These are phyloP conservation scores for Schizosaccharomyces versatilis DNA, from an alignment of 1,139 yeast genomes.

Conservation along the genomic window DNA sequence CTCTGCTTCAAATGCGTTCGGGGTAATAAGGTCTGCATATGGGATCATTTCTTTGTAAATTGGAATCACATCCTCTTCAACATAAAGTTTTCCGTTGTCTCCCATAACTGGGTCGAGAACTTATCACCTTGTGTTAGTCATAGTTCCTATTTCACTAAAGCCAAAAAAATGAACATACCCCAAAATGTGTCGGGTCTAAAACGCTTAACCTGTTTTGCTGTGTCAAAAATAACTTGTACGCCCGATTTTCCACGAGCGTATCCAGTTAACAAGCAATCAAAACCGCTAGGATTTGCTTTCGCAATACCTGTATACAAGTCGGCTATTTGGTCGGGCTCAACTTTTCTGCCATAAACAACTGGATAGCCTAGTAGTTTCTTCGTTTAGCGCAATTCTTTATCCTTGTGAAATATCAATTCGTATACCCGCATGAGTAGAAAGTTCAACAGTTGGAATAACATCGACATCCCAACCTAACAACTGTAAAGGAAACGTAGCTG, in stretches of 20 bases:
- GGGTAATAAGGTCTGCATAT: conserved; percentile 50
- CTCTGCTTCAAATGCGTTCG: conserved; percentile 82
- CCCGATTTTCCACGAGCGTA: conserved; percentile 42
- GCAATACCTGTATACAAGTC: conserved; percentile 28
- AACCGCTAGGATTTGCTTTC: conserved; percentile 23
- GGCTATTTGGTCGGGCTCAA: conserved; percentile 24
- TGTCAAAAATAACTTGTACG: conserved; percentile 27
- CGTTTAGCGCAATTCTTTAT: conserved; percentile 3
- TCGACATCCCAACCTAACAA: conserved; percentile 70
- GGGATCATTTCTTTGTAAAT: conserved; percentile 34
- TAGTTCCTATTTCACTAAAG: not conserved
- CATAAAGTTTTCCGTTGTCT: conserved; percentile 63
- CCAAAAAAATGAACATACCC: not conserved
- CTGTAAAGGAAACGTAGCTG: conserved; percentile 63
- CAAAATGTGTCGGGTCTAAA: conserved; percentile 8
- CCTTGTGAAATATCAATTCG: not conserved
- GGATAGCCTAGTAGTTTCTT: conserved; percentile 27
- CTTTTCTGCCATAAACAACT: conserved; percentile 25
- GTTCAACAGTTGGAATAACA: conserved; percentile 54
- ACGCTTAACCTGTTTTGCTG: conserved; percentile 20
- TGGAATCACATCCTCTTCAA: conserved; percentile 43
- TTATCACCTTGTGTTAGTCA: conserved; percentile 19
- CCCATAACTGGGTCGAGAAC: conserved; percentile 87
- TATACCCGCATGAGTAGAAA: conserved; percentile 44
- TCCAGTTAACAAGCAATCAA: conserved; percentile 48